Evolutionary conservation across 1,284 basidiomycete genomes (phyloP), one percentile per base, ranked within the genome.

Genomic region (Sporisorium graminicola): DNA sequence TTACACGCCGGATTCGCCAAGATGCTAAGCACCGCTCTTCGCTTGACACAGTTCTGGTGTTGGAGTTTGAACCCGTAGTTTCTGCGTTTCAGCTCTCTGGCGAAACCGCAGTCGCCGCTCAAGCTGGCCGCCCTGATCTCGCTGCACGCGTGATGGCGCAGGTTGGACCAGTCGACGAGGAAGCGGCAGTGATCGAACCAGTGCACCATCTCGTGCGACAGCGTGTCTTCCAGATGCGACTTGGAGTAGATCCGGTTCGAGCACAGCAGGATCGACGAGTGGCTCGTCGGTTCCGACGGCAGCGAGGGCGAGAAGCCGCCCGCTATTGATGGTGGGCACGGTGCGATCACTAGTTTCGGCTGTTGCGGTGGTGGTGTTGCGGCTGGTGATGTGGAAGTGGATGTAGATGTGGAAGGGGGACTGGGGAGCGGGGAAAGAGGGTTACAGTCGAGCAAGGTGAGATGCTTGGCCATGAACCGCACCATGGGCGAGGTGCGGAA

Each of bases 161-260:
- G 86, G 86, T 98, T 92, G 57, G 86, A 87, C 94, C 94, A 98
- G 86, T 97, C 91, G 1, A 97, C 92, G 65, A 94, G 91, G 88
- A 98, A 98, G 84, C 92, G 91, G 86, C 93, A 93, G 77, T 97
- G 93, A 85, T 98, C 96, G 84, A 92, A 98, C 89, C 95, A 92
- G 86, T 98, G 96, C n/a, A 98, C 88, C 64, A 98, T 90, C 84
- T 99, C 96, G 82, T 99, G 96, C 18, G 93, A 90, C 33, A 98
- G 87, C 16, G 95, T 97, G 84, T 94, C 91, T 86, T 98, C 94
- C 90, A 96, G 92, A 80, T 98, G 94, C 47, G 89, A 89, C 85
- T 94, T 92, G 86, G 89, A 91, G 85, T 91, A 90, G 40, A 85
- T 79, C 13, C 81, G 80, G 53, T 85, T 84, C 18, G 73, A 63